Percentiles rank a stretch among this genome's conserved stretches.
Conservation (phyloP, 345 rosid species). For the Cochlearia excelsa region DNA sequence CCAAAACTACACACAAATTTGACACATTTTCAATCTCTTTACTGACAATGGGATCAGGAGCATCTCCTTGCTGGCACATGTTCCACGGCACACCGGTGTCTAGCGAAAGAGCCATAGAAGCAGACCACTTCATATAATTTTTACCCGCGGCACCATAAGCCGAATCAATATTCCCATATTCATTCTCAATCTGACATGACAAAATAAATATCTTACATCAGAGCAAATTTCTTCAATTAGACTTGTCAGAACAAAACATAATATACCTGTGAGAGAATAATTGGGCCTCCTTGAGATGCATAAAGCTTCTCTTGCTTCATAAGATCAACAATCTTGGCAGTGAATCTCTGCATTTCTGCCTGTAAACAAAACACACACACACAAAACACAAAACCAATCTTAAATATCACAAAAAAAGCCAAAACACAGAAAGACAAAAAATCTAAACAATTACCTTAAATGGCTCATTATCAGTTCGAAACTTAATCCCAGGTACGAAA, state of each 20-base stretch:
- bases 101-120: slow-evolving; percentile 78
- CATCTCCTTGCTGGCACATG: slow-evolving; percentile 93
- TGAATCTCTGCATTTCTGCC: slow-evolving; percentile 88
- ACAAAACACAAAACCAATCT: not conserved
- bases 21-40: slow-evolving; percentile 9
- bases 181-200: slow-evolving; percentile 80
- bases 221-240: no score
- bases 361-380: slow-evolving; percentile 34
- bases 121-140: slow-evolving; percentile 83
- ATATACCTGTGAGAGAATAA: slow-evolving; percentile 81
- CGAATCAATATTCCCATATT: slow-evolving; percentile 74
- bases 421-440: not conserved
- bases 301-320: slow-evolving; percentile 88
- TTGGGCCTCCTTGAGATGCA: slow-evolving; percentile 97
- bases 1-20: slow-evolving; percentile 6
- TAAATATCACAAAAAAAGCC: not conserved
- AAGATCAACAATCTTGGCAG: slow-evolving; percentile 78
- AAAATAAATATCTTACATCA: no score
- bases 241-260: not conserved
- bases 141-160: slow-evolving; percentile 72
- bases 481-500: slow-evolving; percentile 75
- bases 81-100: slow-evolving; percentile 98
- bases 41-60: slow-evolving; percentile 91
- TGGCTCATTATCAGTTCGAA: slow-evolving; percentile 85
- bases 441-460: slow-evolving; percentile 55